Evolutionary conservation across 257 asterid genomes (phyloP).

Genomic region (Thymus quinquecostatus): DNA sequence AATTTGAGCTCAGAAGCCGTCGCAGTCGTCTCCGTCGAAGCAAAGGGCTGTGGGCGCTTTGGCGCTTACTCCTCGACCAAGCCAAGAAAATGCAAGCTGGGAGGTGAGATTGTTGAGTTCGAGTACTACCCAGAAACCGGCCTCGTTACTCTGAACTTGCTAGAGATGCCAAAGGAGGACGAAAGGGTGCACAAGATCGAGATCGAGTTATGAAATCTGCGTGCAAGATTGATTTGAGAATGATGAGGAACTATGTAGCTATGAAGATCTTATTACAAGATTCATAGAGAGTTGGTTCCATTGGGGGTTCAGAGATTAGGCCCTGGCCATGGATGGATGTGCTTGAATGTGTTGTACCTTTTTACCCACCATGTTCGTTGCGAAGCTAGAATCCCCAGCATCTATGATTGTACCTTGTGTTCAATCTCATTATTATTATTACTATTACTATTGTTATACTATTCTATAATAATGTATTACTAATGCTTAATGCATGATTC

Average conservation of each 20-base stretch:
- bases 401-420: conserved; percentile 7
- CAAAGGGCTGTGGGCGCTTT: conserved; percentile 55
- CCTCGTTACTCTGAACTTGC: conserved; percentile 47
- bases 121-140: conserved; percentile 40
- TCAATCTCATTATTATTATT: neutral
- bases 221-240: conserved; percentile 25
- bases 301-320: conserved; percentile 4
- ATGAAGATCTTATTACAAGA: conserved; percentile 2
- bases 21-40: conserved; percentile 38
- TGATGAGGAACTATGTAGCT: conserved; percentile 24
- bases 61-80: conserved; percentile 57
- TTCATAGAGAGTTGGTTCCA: neutral
- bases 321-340: neutral
- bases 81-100: conserved; percentile 48
- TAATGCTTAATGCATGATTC: neutral
- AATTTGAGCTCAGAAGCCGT: conserved; percentile 35
- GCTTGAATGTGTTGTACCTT: conserved; percentile 24
- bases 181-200: conserved; percentile 44
- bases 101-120: conserved; percentile 37
- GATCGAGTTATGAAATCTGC: conserved; percentile 43
- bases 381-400: neutral
- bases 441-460: neutral
- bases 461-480: neutral
- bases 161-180: conserved; percentile 48
- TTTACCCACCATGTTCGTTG: neutral